A percentile compares a stretch with the other conserved stretches of the same genome.
Evolutionary conservation across 2,329 filamentous ascomycete genomes (phyloP).

Genomic region (Hypoxylon sp.): DNA sequence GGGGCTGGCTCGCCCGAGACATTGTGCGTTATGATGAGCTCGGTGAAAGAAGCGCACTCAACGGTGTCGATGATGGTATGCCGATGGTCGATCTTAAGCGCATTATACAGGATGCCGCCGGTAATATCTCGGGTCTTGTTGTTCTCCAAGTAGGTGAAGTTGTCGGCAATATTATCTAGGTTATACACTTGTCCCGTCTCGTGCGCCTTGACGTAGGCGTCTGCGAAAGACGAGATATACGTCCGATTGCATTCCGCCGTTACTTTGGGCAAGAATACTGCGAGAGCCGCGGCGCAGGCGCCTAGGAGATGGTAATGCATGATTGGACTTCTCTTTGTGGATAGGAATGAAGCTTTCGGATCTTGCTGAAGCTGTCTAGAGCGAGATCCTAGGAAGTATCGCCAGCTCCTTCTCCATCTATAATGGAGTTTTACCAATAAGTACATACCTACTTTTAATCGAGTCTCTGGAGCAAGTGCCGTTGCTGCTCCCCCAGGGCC

Average conservation of each 20-base stretch:
- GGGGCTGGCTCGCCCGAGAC: conserved; percentile 40
- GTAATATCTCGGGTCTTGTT: conserved; percentile 51
- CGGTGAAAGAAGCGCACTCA: conserved; percentile 53
- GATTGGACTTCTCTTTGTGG: not conserved
- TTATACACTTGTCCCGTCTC: conserved; percentile 42
- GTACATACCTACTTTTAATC: conserved; percentile 23
- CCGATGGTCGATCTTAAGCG: conserved; percentile 50
- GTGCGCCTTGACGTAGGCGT: conserved; percentile 49
- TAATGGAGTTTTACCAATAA: conserved; percentile 14
- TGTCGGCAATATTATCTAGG: conserved; percentile 45
- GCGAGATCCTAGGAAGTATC: not conserved
- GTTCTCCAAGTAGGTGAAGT: conserved; percentile 54
- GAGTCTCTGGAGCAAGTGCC: conserved; percentile 35
- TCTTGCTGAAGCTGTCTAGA: not conserved
- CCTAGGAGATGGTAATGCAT: conserved; percentile 36
- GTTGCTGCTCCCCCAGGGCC: conserved; percentile 22
- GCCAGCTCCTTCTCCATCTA: not conserved
- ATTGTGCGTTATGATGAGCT: conserved; percentile 49
- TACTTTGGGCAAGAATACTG: conserved; percentile 30
- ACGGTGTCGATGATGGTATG: conserved; percentile 53
- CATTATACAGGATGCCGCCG: conserved; percentile 47
- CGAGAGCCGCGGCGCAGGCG: conserved; percentile 23
- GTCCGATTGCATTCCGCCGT: conserved; percentile 50
- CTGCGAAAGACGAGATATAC: conserved; percentile 46
- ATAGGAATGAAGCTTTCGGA: conserved; percentile 3